A percentile compares a stretch with the other conserved stretches of the same genome.
Conservation (phyloP, 2,329 filamentous ascomycete species). For the Aspergillus neoniger region DNA sequence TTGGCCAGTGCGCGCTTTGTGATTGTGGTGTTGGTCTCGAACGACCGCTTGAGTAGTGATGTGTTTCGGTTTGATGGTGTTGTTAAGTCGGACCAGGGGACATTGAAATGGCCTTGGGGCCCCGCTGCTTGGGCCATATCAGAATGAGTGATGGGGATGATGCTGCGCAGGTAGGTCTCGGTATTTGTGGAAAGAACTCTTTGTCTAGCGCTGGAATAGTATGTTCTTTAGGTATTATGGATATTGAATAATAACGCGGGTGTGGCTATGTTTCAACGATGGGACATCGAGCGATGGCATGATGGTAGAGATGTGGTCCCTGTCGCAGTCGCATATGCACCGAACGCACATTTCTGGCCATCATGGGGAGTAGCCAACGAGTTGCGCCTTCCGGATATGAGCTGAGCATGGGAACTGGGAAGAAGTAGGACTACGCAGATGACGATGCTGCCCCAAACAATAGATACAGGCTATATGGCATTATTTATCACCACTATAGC, state of each 20-base stretch:
- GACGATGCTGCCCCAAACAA: too few species aligned
- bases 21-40: background rate
- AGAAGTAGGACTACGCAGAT: too few species aligned
- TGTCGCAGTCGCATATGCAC: too few species aligned
- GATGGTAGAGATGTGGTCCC: too few species aligned
- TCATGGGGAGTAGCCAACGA: too few species aligned
- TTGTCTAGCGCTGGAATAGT: conserved; percentile 39
- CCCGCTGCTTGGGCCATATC: conserved; percentile 41
- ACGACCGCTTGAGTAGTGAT: background rate
- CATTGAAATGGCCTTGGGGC: conserved; percentile 36
- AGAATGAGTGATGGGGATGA: conserved; percentile 42
- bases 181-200: conserved; percentile 36
- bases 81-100: conserved; percentile 44
- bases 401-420: too few species aligned
- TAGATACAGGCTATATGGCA: too few species aligned
- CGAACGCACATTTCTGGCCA: too few species aligned
- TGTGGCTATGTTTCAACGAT: background rate
- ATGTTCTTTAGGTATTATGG: conserved; percentile 32
- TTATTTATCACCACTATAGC: too few species aligned
- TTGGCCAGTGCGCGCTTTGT: background rate
- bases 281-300: too few species aligned
- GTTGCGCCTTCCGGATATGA: too few species aligned
- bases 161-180: conserved; percentile 39
- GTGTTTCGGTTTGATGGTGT: conserved; percentile 35
- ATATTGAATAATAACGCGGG: background rate